A percentile compares a stretch with the other conserved stretches of the same genome.
These are phyloP conservation scores for Aspergillus nanangensis DNA, from an alignment of 495 filamentous ascomycete species.

Conservation along the genomic window DNA sequence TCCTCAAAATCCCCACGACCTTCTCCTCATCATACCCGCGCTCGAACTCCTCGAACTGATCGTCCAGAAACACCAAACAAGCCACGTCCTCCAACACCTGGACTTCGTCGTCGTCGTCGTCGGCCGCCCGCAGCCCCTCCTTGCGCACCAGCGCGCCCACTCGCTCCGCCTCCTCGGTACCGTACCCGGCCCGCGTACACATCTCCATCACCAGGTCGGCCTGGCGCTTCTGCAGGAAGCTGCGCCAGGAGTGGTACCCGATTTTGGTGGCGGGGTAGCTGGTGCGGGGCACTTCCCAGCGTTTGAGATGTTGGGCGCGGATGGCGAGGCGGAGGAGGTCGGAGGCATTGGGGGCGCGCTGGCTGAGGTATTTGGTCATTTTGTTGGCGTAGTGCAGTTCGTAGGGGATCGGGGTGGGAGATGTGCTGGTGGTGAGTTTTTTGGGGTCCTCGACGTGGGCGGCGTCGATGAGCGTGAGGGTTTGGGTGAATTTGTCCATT, in stretches of 20 bases:
- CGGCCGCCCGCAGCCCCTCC: constrained; percentile 56
- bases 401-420: constrained; percentile 46
- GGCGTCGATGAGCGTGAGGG: constrained; percentile 62
- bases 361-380: constrained; percentile 66
- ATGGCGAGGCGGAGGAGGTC: constrained; percentile 66
- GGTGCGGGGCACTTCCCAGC: constrained; percentile 73
- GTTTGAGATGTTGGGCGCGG: constrained; percentile 75
- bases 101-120: constrained; percentile 62
- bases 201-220: constrained; percentile 55
- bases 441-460: constrained; percentile 69
- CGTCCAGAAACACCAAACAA: constrained; percentile 81
- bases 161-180: constrained; percentile 40
- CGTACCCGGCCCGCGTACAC: constrained; percentile 48
- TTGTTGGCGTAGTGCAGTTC: constrained; percentile 76
- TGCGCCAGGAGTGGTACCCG: constrained; percentile 75
- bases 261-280: constrained; percentile 63
- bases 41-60: constrained; percentile 77
- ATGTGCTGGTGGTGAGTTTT: constrained; percentile 17
- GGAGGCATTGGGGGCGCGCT: constrained; percentile 51
- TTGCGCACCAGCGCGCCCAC: constrained; percentile 61
- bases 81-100: constrained; percentile 80
- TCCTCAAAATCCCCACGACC: constrained; percentile 64
- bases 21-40: constrained; percentile 65
- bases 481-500: constrained; percentile 31
- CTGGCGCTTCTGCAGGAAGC: constrained; percentile 64